Evolutionary conservation across 78 protist genomes (phyloP).

Genomic region (Cyanophora paradoxa): DNA sequence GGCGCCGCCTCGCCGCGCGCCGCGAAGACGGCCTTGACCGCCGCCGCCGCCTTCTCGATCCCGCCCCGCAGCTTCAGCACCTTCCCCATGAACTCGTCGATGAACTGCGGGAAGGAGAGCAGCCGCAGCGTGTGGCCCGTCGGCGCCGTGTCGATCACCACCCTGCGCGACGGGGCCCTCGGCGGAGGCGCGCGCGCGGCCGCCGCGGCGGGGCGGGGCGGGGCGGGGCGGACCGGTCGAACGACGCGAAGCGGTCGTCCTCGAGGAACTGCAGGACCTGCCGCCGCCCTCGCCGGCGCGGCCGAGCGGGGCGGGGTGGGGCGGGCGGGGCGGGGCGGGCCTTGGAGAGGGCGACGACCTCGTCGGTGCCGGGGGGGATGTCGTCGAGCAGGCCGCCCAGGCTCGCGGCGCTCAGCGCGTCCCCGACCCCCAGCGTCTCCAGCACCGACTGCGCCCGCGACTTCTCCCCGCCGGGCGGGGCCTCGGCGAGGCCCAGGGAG

Average conservation of each 20-base stretch:
- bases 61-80: not conserved
- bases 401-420: no score
- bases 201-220: not conserved
- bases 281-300: no score
- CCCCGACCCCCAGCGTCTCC: no score
- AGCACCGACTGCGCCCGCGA: no score
- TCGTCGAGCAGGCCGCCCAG: slow-evolving; percentile 12
- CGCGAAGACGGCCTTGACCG: not conserved
- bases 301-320: not conserved
- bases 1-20: not conserved
- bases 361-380: slow-evolving; percentile 25
- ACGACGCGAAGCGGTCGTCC: no score
- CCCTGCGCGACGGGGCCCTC: not conserved
- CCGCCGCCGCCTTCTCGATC: not conserved
- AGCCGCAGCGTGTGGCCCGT: slow-evolving; percentile 40
- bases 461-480: no score
- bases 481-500: no score
- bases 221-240: no score
- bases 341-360: slow-evolving; percentile 20
- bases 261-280: no score
- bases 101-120: slow-evolving; percentile 22
- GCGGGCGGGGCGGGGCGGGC: not conserved
- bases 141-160: slow-evolving; percentile 43
- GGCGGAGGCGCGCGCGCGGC: not conserved
- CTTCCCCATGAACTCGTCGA: slow-evolving; percentile 8